Evolutionary conservation across 441 rosid species (phyloP), one percentile per base, ranked within the genome.

Genomic region (Corymbia calophylla): DNA sequence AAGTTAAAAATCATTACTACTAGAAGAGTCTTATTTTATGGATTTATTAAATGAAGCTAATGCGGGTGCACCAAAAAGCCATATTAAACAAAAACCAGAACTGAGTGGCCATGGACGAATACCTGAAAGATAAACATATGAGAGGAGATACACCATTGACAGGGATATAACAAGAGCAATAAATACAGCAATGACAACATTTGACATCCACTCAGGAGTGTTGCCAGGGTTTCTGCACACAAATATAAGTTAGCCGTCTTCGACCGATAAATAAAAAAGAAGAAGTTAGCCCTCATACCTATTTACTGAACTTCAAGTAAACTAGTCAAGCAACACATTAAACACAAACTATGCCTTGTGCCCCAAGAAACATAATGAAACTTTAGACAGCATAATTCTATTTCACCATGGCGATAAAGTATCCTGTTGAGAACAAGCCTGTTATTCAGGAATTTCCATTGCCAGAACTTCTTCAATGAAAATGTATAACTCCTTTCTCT

Each of bases 121-220:
- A 96, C 99, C 98, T 77, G 99, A 96, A 96, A 96, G 95, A 92
- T 98, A 99, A 89, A 96, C 91, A 93, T 98, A 98, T 32, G 99
- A 94, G 90, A 98, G 95, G 87, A 98, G 91, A 93, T 97, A 96
- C 82, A 93, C 95, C 94, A 95, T 87, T 66, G 97, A 95, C 91
- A 97, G 93, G 94, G 96, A 95, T 84, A 95, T 39, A 82, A 93
- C 89, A 91, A 92, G 93, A 88, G 99, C 98, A 80, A 98, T 90
- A 82, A 92, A 90, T 91, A 91, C 91, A 62, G 97, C 93, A 86
- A 96, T 56, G 87, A 94, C 29, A 54, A 88, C 90, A 88, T 87
- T 96, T 86, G 96, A 95, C 94, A 96, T 91, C 99, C 99, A 98
- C 90, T 98, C 99, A 56, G 98, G 98, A 90, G 94, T 93, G 91